Percentiles rank a stretch among this genome's conserved stretches.
Evolutionary conservation across 306 rosid genomes (phyloP).

Genomic region (Lithocarpus polystachyus): DNA sequence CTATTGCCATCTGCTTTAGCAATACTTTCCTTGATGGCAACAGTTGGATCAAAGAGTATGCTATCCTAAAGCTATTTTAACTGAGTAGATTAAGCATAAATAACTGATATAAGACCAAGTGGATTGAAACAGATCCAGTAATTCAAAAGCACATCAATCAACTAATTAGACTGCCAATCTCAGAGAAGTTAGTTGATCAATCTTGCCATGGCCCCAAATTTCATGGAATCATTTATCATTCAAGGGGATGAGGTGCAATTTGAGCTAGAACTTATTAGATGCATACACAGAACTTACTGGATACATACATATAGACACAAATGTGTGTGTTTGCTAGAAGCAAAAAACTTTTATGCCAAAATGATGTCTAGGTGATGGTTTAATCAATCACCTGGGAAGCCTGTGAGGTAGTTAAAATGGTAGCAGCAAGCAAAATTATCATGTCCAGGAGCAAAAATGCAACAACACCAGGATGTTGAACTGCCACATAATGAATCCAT

Average conservation of each 20-base stretch:
- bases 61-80: no score
- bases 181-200: not conserved
- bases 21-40: not conserved
- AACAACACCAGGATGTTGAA: slow-evolving; percentile 59
- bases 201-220: no score
- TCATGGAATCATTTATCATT: no score
- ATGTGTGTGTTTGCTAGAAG: not conserved
- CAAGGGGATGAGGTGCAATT: no score
- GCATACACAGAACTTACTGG: no score
- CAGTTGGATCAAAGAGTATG: not conserved
- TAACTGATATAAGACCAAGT: no score
- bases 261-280: no score
- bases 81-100: no score
- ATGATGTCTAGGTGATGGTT: slow-evolving; percentile 5
- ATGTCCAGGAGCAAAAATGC: slow-evolving; percentile 58
- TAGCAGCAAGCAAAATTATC: slow-evolving; percentile 38
- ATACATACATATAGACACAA: not conserved
- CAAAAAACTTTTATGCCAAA: not conserved
- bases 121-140: no score
- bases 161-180: not conserved
- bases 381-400: slow-evolving; percentile 62
- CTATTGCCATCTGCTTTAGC: not conserved
- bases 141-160: no score
- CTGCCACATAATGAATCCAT: slow-evolving; percentile 58
- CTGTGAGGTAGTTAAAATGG: slow-evolving; percentile 65